These are phyloP conservation scores for Hypoxylon rickii DNA, from an alignment of 495 filamentous ascomycete species.

Conservation along the genomic window DNA sequence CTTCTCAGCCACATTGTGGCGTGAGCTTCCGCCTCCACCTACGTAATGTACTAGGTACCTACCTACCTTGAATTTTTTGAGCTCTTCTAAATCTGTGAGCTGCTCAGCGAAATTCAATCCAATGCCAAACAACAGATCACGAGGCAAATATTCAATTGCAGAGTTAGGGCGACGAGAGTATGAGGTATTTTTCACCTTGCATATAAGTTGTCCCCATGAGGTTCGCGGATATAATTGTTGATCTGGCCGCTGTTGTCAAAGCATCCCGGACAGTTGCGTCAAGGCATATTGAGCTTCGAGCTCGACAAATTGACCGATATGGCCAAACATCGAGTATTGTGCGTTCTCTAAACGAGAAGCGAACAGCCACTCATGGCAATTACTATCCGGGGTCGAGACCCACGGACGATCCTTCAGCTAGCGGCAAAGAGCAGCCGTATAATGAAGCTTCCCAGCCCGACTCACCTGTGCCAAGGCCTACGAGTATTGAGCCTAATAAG, in stretches of 20 bases:
- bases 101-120: constrained; percentile 7
- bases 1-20: constrained; percentile 39
- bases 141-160: constrained; percentile 2
- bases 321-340: constrained; percentile 75
- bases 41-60: background rate
- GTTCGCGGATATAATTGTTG: constrained; percentile 64
- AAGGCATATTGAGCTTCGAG: constrained; percentile 79
- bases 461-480: background rate
- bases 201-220: constrained; percentile 42
- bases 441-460: constrained; percentile 6
- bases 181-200: constrained; percentile 21
- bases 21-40: constrained; percentile 10
- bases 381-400: background rate
- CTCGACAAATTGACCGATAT: constrained; percentile 78
- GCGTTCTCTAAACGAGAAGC: constrained; percentile 66
- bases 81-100: constrained; percentile 7
- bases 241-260: constrained; percentile 76
- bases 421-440: constrained; percentile 1
- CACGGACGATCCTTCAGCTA: constrained; percentile 1
- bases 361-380: constrained; percentile 27
- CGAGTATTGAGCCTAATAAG: constrained; percentile 1
- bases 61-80: constrained; percentile 18
- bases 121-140: constrained; percentile 1
- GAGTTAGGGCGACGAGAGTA: constrained; percentile 18
- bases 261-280: constrained; percentile 76